These are phyloP conservation scores for Polymyxa betae DNA, from an alignment of 208 protist genomes.

Conservation along the genomic window DNA sequence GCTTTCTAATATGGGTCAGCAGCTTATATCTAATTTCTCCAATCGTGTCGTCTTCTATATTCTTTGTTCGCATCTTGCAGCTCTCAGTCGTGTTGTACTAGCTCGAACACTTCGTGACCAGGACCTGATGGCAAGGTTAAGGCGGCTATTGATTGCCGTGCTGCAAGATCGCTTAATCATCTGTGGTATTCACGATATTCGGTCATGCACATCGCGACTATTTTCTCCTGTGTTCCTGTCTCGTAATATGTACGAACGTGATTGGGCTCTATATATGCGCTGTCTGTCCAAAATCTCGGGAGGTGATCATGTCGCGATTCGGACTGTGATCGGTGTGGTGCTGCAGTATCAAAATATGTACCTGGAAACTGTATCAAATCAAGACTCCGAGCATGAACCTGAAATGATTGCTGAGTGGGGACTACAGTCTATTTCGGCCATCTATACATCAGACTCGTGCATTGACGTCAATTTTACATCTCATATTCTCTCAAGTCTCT, in stretches of 20 bases:
- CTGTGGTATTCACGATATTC: background rate
- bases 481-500: background rate
- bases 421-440: background rate
- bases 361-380: background rate
- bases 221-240: background rate
- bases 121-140: background rate
- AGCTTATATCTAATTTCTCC: background rate
- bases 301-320: background rate
- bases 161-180: constrained; percentile 18
- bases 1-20: background rate
- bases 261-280: background rate
- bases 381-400: background rate
- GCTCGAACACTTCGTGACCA: background rate
- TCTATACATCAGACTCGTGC: background rate
- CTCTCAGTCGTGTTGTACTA: background rate
- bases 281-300: background rate
- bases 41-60: background rate
- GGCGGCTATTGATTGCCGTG: background rate
- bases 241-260: background rate
- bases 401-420: background rate
- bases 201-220: background rate
- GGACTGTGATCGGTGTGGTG: background rate
- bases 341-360: background rate
- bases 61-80: background rate
- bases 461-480: background rate